Evolutionary conservation across 2,329 filamentous ascomycete species (phyloP), one percentile per base, ranked within the genome.

Genomic region (Hirsutella thompsonii): DNA sequence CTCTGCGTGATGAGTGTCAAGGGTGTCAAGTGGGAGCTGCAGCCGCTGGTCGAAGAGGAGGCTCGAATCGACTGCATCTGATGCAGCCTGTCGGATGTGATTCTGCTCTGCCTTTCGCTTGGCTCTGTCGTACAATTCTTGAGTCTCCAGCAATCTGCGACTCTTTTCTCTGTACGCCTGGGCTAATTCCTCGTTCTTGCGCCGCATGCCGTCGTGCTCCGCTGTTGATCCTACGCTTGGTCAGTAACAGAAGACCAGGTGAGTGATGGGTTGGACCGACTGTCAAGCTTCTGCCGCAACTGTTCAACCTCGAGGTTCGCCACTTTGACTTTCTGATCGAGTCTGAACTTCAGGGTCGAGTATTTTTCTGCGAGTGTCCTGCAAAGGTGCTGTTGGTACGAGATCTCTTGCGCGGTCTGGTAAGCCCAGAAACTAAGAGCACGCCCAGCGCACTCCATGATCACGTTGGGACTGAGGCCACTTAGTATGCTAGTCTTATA

Each of bases 401-500:
- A 51, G n/a, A 93, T 83, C 60, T 94, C 84, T 52, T 92, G 84
- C 3, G 79, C 79, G 18, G 80, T 79, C 56, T 94, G 88, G 52
- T 94, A 94, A 23, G 77, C 80, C 81, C 87, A 94, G 55, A 94
- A 94, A 26, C 74, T 76, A 47, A 94, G 60, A 1, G 81, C 87
- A 49, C 84, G 73, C 5, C 81, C 79, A 19, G 86, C 83, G 59
- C 87, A 93, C 51, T 94, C 89, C 72, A 94, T 87, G 47, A 95
- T 83, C 23, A 81, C 70, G 28, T 72, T 80, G 1, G 90, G 90
- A 45, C 78, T 84, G 1, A 95, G 64, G 0, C 90, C 90, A 53
- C 84, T 87, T 10, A 95, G 67, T 0, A 93, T 75, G 45, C 81
- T 89, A 0, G 84, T 87, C 60, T 94, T 94, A 67, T 92, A 94